Evolutionary conservation across 2,329 filamentous ascomycete genomes (phyloP).

Genomic region (Pseudogymnoascus sp.): DNA sequence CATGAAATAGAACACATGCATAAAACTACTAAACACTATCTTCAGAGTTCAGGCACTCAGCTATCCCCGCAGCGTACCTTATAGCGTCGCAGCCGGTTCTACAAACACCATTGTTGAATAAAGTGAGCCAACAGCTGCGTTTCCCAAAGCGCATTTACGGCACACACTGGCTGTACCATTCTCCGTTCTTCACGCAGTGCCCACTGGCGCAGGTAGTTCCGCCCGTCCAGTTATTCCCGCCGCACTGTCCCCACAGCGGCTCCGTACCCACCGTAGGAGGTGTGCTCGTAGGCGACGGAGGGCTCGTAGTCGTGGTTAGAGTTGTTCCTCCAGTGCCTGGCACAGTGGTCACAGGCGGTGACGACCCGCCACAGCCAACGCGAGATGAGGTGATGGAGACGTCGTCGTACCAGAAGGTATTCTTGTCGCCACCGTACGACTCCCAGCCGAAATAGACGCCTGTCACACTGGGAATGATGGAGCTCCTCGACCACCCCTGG

Average conservation of each 20-base stretch:
- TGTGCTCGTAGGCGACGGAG: constrained; percentile 12
- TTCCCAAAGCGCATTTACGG: background rate
- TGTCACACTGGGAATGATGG: constrained; percentile 42
- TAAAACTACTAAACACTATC: too few species aligned
- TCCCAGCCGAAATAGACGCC: constrained; percentile 56
- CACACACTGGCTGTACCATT: constrained; percentile 12
- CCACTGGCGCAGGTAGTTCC: constrained; percentile 14
- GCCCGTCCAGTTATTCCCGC: constrained; percentile 12
- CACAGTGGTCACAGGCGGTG: constrained; percentile 3
- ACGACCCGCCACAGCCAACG: constrained; percentile 36
- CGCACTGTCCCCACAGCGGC: constrained; percentile 11
- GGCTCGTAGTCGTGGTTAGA: constrained; percentile 10
- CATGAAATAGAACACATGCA: too few species aligned
- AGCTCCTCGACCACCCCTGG: constrained; percentile 43
- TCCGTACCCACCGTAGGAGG: constrained; percentile 1
- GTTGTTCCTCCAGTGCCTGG: background rate
- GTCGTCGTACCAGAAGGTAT: constrained; percentile 57
- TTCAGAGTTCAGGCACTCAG: too few species aligned
- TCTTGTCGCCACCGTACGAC: constrained; percentile 49
- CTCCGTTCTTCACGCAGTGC: constrained; percentile 10
- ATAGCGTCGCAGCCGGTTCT: background rate
- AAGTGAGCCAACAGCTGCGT: background rate
- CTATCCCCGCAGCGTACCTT: too few species aligned
- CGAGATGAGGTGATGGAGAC: constrained; percentile 40
- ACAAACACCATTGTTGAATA: background rate